Evolutionary conservation across 2,329 filamentous ascomycete species (phyloP), one percentile per base, ranked within the genome.

Genomic region (Xylaria sp.): DNA sequence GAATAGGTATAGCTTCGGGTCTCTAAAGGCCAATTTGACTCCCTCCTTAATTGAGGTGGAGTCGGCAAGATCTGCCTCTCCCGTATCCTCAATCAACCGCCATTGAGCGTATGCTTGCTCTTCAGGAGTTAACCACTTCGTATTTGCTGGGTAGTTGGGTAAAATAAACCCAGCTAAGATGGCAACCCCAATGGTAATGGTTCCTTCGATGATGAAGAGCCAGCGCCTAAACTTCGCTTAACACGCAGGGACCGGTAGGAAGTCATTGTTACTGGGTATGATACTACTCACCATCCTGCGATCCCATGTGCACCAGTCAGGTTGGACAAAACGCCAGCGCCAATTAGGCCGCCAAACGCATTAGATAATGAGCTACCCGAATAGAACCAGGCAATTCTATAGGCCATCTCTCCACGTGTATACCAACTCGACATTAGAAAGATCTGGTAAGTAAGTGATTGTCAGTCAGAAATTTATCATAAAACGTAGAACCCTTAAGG

Each of bases 111-210:
- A 86, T 0, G 82, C 81, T 65, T 85, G 86, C 72, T 88, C 85
- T 51, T 87, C 83, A 2, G 83, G 75, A 0, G 80, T 80, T 0
- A 89, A 74, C 86, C 87, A 89, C 28, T 78, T 80, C 0, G 86
- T 87, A 0, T 83, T 87, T 52, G 82, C 78, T 1, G 87, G 87
- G 18, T 87, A 88, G 72, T 89, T 83, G 0, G 87, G 87, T 0
- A 89, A 78, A 34, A 80, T 72, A 41, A 83, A 78, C 2, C 72
- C 70, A 3, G 81, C 74, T 0, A 78, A 34, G 1, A 82, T 69
- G 0, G 82, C 77, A 20, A 79, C 74, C 4, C 64, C 69, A 71
- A 87, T 72, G 63, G 83, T 82, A 20, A 82, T 78, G 12, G 82
- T 80, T 0, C 79, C 80, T 59, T 84, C 82, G 37, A 82, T 81